Conservation (phyloP, 305 asterid genomes). For the Coffea humblotiana region DNA sequence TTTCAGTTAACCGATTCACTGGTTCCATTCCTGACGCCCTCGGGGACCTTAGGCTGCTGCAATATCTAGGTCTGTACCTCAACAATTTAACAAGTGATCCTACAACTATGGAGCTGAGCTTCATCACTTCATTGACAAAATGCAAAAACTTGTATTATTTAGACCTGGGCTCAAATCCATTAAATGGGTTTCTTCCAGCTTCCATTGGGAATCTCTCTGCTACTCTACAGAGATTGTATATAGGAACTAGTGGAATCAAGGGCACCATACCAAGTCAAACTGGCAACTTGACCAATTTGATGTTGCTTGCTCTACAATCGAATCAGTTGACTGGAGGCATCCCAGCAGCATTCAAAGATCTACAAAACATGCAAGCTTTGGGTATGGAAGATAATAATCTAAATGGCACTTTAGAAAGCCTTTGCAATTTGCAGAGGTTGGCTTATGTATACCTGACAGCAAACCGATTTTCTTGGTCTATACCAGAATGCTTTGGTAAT, state of each 20-base stretch:
- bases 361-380: not conserved
- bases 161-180: not conserved
- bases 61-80: not conserved
- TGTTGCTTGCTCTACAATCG: not conserved
- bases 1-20: not conserved
- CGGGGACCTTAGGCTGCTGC: not conserved
- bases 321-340: not conserved
- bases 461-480: not conserved
- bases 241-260: too few species aligned
- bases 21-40: constrained; percentile 7
- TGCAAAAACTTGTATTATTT: not conserved
- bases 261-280: constrained; percentile 1
- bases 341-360: not conserved
- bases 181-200: constrained; percentile 12
- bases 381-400: not conserved
- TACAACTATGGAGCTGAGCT: not conserved
- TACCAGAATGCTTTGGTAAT: not conserved
- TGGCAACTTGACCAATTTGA: not conserved
- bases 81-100: not conserved
- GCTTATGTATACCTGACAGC: accelerated
- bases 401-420: not conserved
- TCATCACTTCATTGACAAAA: not conserved
- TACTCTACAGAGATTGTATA: too few species aligned
- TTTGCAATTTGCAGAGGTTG: not conserved
- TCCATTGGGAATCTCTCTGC: not conserved